Base-by-base conservation (phyloP, 352 stramenopile species). In the Phytophthora kernoviae region DNA sequence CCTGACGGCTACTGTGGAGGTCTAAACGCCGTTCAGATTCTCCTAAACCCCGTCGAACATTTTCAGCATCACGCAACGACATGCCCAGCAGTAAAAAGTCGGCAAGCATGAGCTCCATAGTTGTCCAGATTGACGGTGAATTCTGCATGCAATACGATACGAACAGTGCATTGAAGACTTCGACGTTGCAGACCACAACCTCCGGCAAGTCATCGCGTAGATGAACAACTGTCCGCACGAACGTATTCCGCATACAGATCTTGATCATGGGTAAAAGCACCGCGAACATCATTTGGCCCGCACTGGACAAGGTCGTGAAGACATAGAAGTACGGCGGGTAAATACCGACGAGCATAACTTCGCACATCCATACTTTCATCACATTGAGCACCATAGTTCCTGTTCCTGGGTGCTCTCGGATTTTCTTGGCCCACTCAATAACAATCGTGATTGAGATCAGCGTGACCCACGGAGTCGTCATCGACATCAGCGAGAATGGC, bases 131-230 rank as follows among this genome's bases (percentile, higher is more conserved):
- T 1, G 62, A 70, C 10, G 55, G 55, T 18, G 52, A 63, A 14
- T 63, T 70, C 14, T 67, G 62, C 55, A 67, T 70, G 41, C 56
- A 66, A 21, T 62, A 63, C 3, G 57, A 24, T 11, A 70, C 43
- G 20, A 67, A 70, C 5, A 70, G 32, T 4, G 62, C 56, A 15
- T 58, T 67, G 52, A 70, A 70, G 17, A 70, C 54, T n/a, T 69
- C 47, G 14, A 46, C 47, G 33, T 54, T 69, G 32, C 64, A 61
- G 17, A 69, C 58, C 2, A 69, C 43, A 6, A 52, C 36, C 33
- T 65, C 61, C 8, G 61, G 52, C 27, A 69, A 22, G 18, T 64
- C 54, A 18, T 69, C 48, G 11, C 21, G 53, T 3, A 65, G 26
- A 24, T 60, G 47, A 10, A 60, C 41, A 14, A 69, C 36, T 0